These are phyloP conservation scores for Mesostigma viride DNA, from an alignment of 139 green algal genomes.

Conservation along the genomic window DNA sequence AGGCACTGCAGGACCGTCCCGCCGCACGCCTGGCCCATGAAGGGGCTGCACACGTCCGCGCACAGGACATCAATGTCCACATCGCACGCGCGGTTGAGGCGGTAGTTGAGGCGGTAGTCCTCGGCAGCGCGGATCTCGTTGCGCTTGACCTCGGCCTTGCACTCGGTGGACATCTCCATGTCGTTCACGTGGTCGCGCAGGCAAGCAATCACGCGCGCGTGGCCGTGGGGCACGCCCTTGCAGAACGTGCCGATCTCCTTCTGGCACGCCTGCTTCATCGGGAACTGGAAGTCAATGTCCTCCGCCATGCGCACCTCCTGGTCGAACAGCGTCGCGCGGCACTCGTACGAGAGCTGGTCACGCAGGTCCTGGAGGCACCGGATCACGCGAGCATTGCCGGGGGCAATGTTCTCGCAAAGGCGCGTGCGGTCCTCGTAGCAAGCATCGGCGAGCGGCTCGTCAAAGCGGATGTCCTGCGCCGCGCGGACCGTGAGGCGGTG, in stretches of 20 bases:
- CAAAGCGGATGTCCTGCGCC: conserved; percentile 71
- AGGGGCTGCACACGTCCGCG: conserved; percentile 35
- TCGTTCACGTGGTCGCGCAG: conserved; percentile 49
- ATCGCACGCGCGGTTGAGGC: conserved; percentile 51
- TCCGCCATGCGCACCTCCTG: conserved; percentile 23
- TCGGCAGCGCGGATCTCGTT: conserved; percentile 40
- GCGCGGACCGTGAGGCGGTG: conserved; percentile 42
- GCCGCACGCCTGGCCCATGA: conserved; percentile 51
- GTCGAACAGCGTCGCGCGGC: conserved; percentile 46
- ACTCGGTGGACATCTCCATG: conserved; percentile 50
- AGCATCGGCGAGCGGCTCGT: conserved; percentile 46
- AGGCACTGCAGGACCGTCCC: conserved; percentile 68
- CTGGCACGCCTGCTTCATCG: conserved; percentile 55
- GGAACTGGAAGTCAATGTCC: conserved; percentile 25
- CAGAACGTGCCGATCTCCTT: conserved; percentile 55
- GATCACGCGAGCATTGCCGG: conserved; percentile 56
- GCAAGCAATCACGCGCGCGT: conserved; percentile 51
- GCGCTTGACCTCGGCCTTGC: conserved; percentile 43
- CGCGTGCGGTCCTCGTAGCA: conserved; percentile 26
- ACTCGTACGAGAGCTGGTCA: conserved; percentile 46
- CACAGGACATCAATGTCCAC: conserved; percentile 53
- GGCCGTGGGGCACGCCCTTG: conserved; percentile 38
- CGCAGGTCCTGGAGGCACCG: conserved; percentile 61
- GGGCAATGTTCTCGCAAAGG: conserved; percentile 24
- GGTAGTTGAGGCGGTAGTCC: conserved; percentile 73